Base-by-base conservation (phyloP, 352 stramenopile genomes). In the Pythium guiyangense region DNA sequence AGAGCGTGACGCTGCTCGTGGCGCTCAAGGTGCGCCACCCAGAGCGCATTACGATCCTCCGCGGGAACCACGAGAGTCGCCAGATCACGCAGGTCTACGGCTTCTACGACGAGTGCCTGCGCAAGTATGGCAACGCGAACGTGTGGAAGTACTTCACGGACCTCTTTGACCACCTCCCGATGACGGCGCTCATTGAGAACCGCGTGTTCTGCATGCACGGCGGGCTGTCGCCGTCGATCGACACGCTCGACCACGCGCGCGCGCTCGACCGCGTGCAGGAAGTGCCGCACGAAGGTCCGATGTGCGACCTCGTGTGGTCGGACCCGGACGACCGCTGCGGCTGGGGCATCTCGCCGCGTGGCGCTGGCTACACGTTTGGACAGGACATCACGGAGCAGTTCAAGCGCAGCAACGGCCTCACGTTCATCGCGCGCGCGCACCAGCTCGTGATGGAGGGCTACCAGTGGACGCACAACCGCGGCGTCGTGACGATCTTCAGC, bases 371-470 rank as follows among this genome's bases (percentile, higher is more conserved):
- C 72, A 92, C 77, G 49, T 96, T 96, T 54, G 81, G 82, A 25
- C 79, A 91, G 69, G 84, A 94, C 68, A 92, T 94, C 51, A 92
- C 81, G 54, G 83, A 94, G 70, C 83, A 96, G 68, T 96, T 96
- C 67, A 94, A 94, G 68, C 85, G 77, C 63, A 94, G 79, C 71
- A 94, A 96, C 61, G 86, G 80, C 4, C 76, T 96, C 51, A 91
- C 79, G 56, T 92, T 94, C 67, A 94, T 96, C 49, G 81, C 80
- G 14, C 83, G 86, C 20, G 86, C 86, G 22, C 86, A 96, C 46
- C 86, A 98, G 70, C 72, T 98, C 22, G 91, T 97, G 18, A 97
- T 97, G 91, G 91, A 98, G 66, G 92, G 92, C 48, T 97, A 96
- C 72, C 88, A 97, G 66, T 96, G 88, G 82, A 94, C 86, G 42